Conservation (phyloP, 345 rosid species). For the Murraya koenigii region DNA sequence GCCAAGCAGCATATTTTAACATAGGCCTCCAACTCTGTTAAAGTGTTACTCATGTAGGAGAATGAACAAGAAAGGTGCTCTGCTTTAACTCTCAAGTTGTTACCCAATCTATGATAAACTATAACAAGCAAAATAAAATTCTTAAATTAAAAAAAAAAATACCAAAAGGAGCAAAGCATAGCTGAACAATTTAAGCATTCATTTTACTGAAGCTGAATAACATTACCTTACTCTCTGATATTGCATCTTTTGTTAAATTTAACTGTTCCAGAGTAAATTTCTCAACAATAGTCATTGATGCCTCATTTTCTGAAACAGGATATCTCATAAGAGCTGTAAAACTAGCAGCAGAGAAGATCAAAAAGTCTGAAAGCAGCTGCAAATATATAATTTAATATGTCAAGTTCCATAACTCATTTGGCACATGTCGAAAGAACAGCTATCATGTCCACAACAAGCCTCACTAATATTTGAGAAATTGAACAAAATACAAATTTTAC, state of each 20-base stretch:
- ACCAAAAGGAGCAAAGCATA: not conserved
- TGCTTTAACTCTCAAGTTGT: not conserved
- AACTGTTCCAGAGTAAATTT: slow-evolving; percentile 59
- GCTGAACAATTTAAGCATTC: not conserved
- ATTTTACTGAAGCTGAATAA: not conserved
- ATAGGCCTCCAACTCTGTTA: not conserved
- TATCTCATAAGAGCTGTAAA: slow-evolving; percentile 48
- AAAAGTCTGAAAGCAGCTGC: slow-evolving; percentile 77
- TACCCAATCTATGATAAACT: not conserved
- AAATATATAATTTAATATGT: slow-evolving; percentile 20
- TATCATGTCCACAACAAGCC: not conserved
- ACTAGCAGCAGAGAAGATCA: slow-evolving; percentile 57
- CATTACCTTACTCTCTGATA: slow-evolving; percentile 63
- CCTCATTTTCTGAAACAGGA: slow-evolving; percentile 30
- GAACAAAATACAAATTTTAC: slow-evolving; percentile 1
- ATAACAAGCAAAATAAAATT: not conserved
- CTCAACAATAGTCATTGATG: slow-evolving; percentile 41
- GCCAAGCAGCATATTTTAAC: not conserved
- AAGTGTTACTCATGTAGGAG: too few relatives aligned
- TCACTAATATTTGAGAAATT: not conserved
- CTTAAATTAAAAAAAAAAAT: not conserved
- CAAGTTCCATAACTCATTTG: slow-evolving; percentile 13
- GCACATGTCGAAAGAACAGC: not conserved
- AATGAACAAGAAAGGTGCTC: not conserved
- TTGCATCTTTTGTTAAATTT: slow-evolving; percentile 50